Evolutionary conservation across 768 basidiomycete species (phyloP), one percentile per base, ranked within the genome.

Genomic region (Collybia nuda): DNA sequence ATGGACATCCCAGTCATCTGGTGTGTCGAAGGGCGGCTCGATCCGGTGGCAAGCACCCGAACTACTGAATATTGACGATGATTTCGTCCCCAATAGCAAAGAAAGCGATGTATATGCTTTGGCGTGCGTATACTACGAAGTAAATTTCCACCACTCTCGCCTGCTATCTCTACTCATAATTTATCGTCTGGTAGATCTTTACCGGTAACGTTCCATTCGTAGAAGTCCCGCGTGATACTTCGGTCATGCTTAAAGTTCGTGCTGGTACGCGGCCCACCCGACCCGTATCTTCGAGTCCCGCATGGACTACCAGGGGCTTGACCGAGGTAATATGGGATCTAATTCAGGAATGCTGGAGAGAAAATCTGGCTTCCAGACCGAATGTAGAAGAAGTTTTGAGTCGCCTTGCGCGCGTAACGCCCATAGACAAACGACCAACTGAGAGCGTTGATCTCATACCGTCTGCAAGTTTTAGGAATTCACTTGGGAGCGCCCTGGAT

Each of bases 21-120:
- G 40, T 9, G 40, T 17, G 6, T 52, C 53, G 9, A 46, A 36
- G 21, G 57, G 62, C 7, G 57, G 58, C 9, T 56, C 57, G 2
- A 26, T 41, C 3, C 50, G 57, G 6, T 65, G 60, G 62, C 52
- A 57, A 43, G 60, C 62, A 38, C 64, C 62, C 0, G 62, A 65
- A 32, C 17, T 65, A 6, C 40, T 61, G 24, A 53, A 56, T 8
- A 28, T 48, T 2, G 44, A 47, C 18, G 55, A 56, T 19, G 47
- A 48, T 8, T 21, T 48, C 9, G 50, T 52, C 5, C 37, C 24
- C 15, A 54, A 60, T 43, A 35, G 35, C 32, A 51, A 54, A 19
- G 48, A 46, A 19, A 58, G 56, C 26, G 63, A 64, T 44, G 48
- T 61, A 6, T 64, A 59, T 39, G 53, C 57, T 12, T 59, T 52